These are phyloP conservation scores for Aspergillus pseudoviridinutans DNA, from an alignment of 2,329 filamentous ascomycete species.

Conservation along the genomic window DNA sequence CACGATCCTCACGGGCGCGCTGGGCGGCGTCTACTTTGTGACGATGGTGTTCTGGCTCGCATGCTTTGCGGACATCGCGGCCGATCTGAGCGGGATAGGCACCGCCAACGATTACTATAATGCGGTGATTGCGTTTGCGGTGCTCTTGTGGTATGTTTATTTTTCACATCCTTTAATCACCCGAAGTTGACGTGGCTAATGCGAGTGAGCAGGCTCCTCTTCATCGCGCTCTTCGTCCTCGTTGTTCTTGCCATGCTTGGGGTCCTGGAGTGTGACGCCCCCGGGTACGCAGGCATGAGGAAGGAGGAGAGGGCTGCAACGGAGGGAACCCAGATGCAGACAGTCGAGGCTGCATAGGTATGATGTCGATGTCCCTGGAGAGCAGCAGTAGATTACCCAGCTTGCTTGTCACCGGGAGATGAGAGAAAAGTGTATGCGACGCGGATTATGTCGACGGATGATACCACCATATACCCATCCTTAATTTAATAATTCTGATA, in stretches of 20 bases:
- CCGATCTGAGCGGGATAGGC: slow-evolving; percentile 6
- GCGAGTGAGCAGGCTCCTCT: slow-evolving; percentile 21
- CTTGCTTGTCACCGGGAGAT: background rate
- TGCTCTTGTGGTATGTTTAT: slow-evolving; percentile 24
- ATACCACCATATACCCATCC: background rate
- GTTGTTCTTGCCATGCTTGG: slow-evolving; percentile 25
- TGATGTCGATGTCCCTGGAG: background rate
- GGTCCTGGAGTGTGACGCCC: slow-evolving; percentile 23
- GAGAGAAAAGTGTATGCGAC: background rate
- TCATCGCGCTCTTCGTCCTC: slow-evolving; percentile 24
- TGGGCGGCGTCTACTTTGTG: slow-evolving; percentile 22
- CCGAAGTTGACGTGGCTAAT: background rate
- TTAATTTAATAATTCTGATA: background rate
- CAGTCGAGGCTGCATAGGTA: background rate
- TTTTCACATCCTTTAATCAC: background rate
- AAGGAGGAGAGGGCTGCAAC: background rate
- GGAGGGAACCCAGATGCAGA: background rate
- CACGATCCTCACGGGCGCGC: slow-evolving; percentile 16
- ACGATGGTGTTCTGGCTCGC: slow-evolving; percentile 32
- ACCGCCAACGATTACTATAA: slow-evolving; percentile 15
- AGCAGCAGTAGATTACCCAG: background rate
- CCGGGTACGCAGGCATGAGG: slow-evolving; percentile 14
- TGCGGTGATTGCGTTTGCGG: slow-evolving; percentile 26
- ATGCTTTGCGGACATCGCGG: slow-evolving; percentile 25
- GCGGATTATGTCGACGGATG: background rate